Base-by-base conservation (phyloP, 2,329 filamentous ascomycete species). In the Colletotrichum paranaense region DNA sequence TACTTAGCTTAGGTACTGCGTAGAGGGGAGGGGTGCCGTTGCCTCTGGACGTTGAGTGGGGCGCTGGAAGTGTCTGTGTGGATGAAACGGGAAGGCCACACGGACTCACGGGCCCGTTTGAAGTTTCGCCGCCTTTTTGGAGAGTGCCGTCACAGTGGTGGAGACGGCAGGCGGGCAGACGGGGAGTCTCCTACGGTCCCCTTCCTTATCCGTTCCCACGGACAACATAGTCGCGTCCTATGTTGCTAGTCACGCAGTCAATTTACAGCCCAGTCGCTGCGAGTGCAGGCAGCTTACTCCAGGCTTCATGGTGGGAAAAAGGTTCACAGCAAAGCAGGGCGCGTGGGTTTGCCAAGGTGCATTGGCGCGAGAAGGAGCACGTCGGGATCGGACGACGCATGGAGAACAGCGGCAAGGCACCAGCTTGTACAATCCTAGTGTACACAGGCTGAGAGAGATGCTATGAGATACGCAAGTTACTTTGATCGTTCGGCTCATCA, bases 81-180 rank as follows among this genome's bases (percentile, higher is more conserved):
- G 68, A 74, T 74, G 72, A 68, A 74, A 72, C 72, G 72, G 68
- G n/a, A 74, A 74, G 68, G 58, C 63, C 72, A 72, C 68, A 74
- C 72, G 52, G 62, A 72, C 72, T 74, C 56, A 62, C 68, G 30
- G 72, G 53, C 68, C 68, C 67, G 72, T 74, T 74, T 71, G 71
- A 60, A 70, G 71, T 73, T 73, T 73, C 71, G 60, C 60, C 60
- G 67, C 67, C 71, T 1, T 19, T 42, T 62, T 49, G 35, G 56
- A 66, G 38, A n/a, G 38, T 59, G 38, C 66, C 70, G 66, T 64
- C 70, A 53, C 70, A 60, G 42, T 46, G 42, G 66, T 73, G 66
- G 66, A 64, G 42, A 59, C 55, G 35, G 19, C 19, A 67, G 53
- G 19, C 53, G 26, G 35, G 12, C 24, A 67, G 53, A 35, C 53